These are phyloP conservation scores for Lactarius psammicola DNA, from an alignment of 768 basidiomycete species.

Conservation along the genomic window DNA sequence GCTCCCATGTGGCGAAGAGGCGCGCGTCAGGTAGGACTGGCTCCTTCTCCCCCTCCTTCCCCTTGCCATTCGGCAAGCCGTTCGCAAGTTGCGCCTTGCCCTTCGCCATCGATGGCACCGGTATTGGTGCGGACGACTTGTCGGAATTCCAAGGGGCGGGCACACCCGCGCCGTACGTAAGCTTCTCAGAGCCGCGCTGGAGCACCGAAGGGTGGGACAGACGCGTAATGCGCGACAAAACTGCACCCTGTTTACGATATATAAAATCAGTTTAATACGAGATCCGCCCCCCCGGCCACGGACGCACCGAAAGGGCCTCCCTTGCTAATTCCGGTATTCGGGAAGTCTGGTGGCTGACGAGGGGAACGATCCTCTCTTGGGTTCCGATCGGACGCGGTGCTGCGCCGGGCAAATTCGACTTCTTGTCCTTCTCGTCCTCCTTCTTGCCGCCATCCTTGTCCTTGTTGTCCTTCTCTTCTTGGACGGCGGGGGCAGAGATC, in stretches of 20 bases:
- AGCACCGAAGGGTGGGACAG: conserved; percentile 66
- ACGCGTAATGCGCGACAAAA: conserved; percentile 58
- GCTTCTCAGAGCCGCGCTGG: conserved; percentile 45
- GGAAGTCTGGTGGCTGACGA: conserved; percentile 61
- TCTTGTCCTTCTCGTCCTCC: conserved; percentile 55
- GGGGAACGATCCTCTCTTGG: conserved; percentile 56
- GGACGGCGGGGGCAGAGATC: conserved; percentile 35
- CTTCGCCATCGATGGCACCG: conserved; percentile 30
- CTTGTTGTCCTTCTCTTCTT: conserved; percentile 51
- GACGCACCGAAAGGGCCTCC: conserved; percentile 65
- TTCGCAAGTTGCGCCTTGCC: conserved; percentile 31
- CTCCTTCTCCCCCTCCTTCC: conserved; percentile 30
- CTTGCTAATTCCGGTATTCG: conserved; percentile 67
- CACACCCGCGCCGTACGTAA: conserved; percentile 42
- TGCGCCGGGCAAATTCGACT: conserved; percentile 42
- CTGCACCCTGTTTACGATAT: conserved; percentile 43
- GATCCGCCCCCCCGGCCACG: no score
- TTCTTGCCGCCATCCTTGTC: conserved; percentile 55
- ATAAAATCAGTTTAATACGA: conserved; percentile 1
- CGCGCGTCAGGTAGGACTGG: conserved; percentile 46
- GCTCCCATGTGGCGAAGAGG: conserved; percentile 52
- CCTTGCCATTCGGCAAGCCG: conserved; percentile 33
- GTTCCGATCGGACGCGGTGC: conserved; percentile 43
- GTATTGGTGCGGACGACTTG: conserved; percentile 28
- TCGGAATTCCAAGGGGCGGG: conserved; percentile 48